These are phyloP conservation scores for Aureobasidium lini DNA, from an alignment of 2,329 filamentous ascomycete genomes.

Conservation along the genomic window DNA sequence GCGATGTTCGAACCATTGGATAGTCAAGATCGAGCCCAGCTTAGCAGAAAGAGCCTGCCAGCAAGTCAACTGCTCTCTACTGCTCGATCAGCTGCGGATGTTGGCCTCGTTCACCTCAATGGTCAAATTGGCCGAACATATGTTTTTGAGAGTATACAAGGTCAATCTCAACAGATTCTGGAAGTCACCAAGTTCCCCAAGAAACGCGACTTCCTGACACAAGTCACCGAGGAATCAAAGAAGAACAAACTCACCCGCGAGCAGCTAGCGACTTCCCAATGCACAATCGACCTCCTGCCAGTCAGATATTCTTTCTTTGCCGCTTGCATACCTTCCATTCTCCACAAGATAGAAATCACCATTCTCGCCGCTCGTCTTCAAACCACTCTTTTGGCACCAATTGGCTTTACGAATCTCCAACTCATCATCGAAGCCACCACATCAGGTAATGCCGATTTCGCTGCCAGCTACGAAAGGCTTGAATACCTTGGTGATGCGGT, in stretches of 20 bases:
- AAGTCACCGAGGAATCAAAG: slow-evolving; percentile 7
- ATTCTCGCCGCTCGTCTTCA: slow-evolving; percentile 57
- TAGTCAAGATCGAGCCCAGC: background rate
- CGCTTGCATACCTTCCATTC: slow-evolving; percentile 63
- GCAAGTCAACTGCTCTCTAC: background rate
- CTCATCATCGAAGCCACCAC: slow-evolving; percentile 64
- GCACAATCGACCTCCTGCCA: slow-evolving; percentile 42
- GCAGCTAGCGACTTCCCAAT: slow-evolving; percentile 38
- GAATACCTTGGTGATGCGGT: slow-evolving; percentile 84
- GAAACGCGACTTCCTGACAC: slow-evolving; percentile 54
- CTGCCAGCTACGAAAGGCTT: slow-evolving; percentile 68
- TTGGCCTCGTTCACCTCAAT: slow-evolving; percentile 18
- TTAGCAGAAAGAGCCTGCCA: background rate
- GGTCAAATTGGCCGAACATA: slow-evolving; percentile 17
- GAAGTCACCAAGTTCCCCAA: slow-evolving; percentile 40
- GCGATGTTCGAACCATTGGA: slow-evolving; percentile 4
- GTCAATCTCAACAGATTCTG: background rate
- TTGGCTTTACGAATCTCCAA: slow-evolving; percentile 48
- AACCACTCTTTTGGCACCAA: slow-evolving; percentile 43
- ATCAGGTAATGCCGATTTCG: slow-evolving; percentile 52
- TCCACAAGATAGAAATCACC: slow-evolving; percentile 59
- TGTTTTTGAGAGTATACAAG: slow-evolving; percentile 16
- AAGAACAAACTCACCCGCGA: background rate
- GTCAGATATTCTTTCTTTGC: slow-evolving; percentile 41
- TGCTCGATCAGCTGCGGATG: background rate